Conservation (phyloP, 2,329 filamentous ascomycete genomes). For the Sarocladium kiliense region DNA sequence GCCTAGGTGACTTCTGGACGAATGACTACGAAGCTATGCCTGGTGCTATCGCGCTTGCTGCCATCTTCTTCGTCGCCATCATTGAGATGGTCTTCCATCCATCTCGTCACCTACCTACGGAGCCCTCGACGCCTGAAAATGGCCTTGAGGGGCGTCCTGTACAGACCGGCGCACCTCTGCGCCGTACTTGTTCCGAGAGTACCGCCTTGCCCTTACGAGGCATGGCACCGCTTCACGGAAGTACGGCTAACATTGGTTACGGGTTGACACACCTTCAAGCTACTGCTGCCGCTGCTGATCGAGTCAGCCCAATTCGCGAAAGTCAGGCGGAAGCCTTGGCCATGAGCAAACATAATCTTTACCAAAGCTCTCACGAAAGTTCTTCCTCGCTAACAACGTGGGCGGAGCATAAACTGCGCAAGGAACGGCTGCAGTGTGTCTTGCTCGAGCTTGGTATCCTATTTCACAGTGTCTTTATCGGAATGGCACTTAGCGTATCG, state of each 20-base stretch:
- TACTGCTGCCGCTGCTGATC: conserved; percentile 14
- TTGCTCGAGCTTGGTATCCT: conserved; percentile 72
- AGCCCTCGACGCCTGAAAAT: not conserved
- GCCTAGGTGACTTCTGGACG: conserved; percentile 71
- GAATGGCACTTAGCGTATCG: conserved; percentile 76
- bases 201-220: conserved; percentile 25
- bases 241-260: conserved; percentile 28
- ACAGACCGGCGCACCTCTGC: not conserved
- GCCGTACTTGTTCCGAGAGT: conserved; percentile 14
- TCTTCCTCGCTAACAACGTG: not conserved
- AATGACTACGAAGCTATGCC: conserved; percentile 71
- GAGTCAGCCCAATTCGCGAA: conserved; percentile 14
- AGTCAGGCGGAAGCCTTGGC: conserved; percentile 11
- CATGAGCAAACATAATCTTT: not conserved
- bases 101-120: conserved; percentile 21
- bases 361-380: conserved; percentile 4
- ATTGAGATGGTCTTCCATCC: conserved; percentile 67
- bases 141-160: not conserved
- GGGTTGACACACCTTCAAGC: conserved; percentile 24
- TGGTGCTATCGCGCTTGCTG: conserved; percentile 73
- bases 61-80: conserved; percentile 71
- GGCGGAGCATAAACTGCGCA: conserved; percentile 53
- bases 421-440: conserved; percentile 69
- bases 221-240: conserved; percentile 26
- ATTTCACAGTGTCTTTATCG: conserved; percentile 66